Evolutionary conservation across 78 protist genomes (phyloP), one percentile per base, ranked within the genome.

Genomic region (Polysphondylium violaceum): DNA sequence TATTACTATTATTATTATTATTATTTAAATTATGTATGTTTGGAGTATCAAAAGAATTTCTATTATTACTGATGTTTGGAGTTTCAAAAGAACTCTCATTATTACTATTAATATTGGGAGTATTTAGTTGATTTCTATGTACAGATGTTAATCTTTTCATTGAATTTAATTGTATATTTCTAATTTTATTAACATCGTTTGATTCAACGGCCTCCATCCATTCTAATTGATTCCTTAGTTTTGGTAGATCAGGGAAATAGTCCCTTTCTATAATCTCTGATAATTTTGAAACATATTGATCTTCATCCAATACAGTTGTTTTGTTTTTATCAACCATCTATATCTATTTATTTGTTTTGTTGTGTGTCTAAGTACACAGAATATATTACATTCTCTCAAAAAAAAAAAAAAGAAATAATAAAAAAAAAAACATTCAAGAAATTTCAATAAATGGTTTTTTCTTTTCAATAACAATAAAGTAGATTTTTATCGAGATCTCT

Each of bases 191-290:
- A 11, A 76, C 17, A 88, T 88, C 94, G 65, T 77, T 77, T 35
- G 76, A 44, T 23, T 93, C 96, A 1, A 76, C 72, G 17, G 96
- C 96, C 21, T 71, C 72, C 41, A 94, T 47, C 77, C 74, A 74
- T 60, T 89, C 94, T 25, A 53, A 74, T 74, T 83, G 89, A 19
- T 67, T 69, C 44, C 71, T 86, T 29, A 77, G 61, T 51, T 55
- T 56, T 1, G 88, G 75, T 36, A 94, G 67, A 79, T 75, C 91
- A 3, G 96, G 96, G 43, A 76, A 94, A 50, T 50, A 94, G 77
- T 89, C 94, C 74, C 96, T 86, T 56, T 69, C 55, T 16, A 94
- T 90, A 50, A 94, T 89, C 14, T 56, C 25, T 19, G 59, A 74
- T 31, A 89, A 9, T 17, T 85, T 61, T 3, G 40, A 60, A 56